Evolutionary conservation across 768 basidiomycete genomes (phyloP).

Genomic region (Lyophyllum semitale): DNA sequence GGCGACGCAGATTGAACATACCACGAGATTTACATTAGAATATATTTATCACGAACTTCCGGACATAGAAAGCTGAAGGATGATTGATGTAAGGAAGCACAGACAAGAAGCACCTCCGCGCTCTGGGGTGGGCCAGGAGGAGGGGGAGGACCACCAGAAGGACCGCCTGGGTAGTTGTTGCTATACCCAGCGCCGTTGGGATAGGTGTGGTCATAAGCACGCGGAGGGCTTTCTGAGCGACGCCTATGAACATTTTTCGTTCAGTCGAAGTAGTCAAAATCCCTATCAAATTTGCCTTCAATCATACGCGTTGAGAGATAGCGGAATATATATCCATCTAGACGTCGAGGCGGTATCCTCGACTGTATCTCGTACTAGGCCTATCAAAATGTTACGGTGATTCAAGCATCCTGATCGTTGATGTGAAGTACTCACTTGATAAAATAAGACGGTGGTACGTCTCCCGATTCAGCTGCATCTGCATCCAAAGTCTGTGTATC

Average conservation of each 20-base stretch:
- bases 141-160: constrained; percentile 37
- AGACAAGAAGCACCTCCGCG: constrained; percentile 17
- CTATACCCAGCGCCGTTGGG: constrained; percentile 37
- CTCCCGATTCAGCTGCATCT: too few species aligned
- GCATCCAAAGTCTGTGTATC: too few species aligned
- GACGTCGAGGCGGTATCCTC: too few species aligned
- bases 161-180: constrained; percentile 52
- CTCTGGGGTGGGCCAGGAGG: constrained; percentile 29
- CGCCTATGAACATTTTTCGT: constrained; percentile 42
- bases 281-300: too few species aligned
- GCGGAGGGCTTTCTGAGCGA: constrained; percentile 71
- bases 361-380: too few species aligned
- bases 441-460: too few species aligned
- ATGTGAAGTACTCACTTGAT: too few species aligned
- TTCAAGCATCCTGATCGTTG: too few species aligned
- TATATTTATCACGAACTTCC: not conserved
- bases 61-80: not conserved
- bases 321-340: too few species aligned
- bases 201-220: constrained; percentile 55
- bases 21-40: not conserved
- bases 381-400: too few species aligned
- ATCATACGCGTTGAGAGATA: too few species aligned
- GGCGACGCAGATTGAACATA: not conserved
- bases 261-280: not conserved
- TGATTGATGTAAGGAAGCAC: not conserved